A percentile compares a stretch with the other conserved stretches of the same genome.
These are phyloP conservation scores for Cladophialophora psammophila DNA, from an alignment of 2,329 filamentous ascomycete genomes.

Conservation along the genomic window DNA sequence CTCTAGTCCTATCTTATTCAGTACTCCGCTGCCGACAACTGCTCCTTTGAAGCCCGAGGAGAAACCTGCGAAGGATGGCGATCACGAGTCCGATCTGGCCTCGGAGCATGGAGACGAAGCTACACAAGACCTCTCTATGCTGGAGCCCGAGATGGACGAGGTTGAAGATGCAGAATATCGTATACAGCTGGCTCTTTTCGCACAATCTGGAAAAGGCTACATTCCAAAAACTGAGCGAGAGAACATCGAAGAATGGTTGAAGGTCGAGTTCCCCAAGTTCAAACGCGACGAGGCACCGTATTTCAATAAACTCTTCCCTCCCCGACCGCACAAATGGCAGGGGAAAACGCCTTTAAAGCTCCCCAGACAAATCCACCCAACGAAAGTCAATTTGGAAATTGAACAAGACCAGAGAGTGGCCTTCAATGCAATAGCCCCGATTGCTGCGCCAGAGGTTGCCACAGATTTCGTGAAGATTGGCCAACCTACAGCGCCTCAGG, in stretches of 20 bases:
- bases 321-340: slow-evolving; percentile 75
- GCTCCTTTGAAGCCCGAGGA: slow-evolving; percentile 28
- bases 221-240: slow-evolving; percentile 35
- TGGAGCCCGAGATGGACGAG: slow-evolving; percentile 31
- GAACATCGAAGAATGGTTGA: slow-evolving; percentile 46
- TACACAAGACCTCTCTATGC: slow-evolving; percentile 35
- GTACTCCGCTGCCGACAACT: slow-evolving; percentile 17
- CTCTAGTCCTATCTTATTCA: slow-evolving; percentile 31
- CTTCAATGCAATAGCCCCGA: slow-evolving; percentile 70
- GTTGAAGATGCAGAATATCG: slow-evolving; percentile 48
- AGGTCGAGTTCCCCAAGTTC: slow-evolving; percentile 82
- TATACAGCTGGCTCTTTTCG: slow-evolving; percentile 56
- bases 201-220: slow-evolving; percentile 50
- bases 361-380: slow-evolving; percentile 81
- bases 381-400: slow-evolving; percentile 87
- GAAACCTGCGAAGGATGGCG: slow-evolving; percentile 26
- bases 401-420: slow-evolving; percentile 84
- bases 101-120: slow-evolving; percentile 34
- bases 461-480: slow-evolving; percentile 48
- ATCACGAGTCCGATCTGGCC: slow-evolving; percentile 34
- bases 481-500: slow-evolving; percentile 50
- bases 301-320: slow-evolving; percentile 83
- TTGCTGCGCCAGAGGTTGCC: slow-evolving; percentile 21
- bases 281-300: slow-evolving; percentile 75
- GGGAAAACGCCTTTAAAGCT: slow-evolving; percentile 80